Conservation (phyloP, 179 eudicot genomes). For the Beta macrorhiza region DNA sequence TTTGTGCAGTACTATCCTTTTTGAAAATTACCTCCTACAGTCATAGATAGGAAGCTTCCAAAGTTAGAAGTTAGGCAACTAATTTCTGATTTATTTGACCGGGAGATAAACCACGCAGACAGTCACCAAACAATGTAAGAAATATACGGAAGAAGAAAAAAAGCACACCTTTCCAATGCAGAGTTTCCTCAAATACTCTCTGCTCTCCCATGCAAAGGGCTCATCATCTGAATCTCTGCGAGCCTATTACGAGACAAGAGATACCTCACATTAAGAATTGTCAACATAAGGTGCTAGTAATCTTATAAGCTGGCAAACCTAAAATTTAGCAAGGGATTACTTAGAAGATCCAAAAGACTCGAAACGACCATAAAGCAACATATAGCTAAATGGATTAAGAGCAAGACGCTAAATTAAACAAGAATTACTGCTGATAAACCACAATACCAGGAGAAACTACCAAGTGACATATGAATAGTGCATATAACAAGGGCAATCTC, state of each 20-base stretch:
- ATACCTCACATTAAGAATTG: conserved; percentile 2
- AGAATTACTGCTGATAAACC: background rate
- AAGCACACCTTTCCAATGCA: conserved; percentile 84
- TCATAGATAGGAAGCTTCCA: conserved; percentile 11
- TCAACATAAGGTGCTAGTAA: background rate
- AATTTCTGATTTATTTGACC: background rate
- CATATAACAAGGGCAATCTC: too few relatives aligned
- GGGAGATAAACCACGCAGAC: background rate
- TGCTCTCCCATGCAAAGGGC: conserved; percentile 98
- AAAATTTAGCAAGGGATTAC: background rate
- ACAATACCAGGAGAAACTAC: background rate
- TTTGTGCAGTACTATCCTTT: conserved; percentile 66
- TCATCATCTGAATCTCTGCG: conserved; percentile 86
- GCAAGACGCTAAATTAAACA: background rate
- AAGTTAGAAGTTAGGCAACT: background rate
- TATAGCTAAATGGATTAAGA: too few relatives aligned
- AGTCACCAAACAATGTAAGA: background rate
- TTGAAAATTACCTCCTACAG: conserved; percentile 74
- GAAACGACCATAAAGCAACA: background rate
- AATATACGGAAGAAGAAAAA: background rate
- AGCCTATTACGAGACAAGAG: conserved; percentile 48
- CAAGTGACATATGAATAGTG: too few relatives aligned
- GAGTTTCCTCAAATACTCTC: conserved; percentile 84
- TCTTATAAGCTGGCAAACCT: background rate
- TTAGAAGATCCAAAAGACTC: background rate